Percentiles rank a stretch among this genome's conserved stretches.
These are phyloP conservation scores for Paraphaeosphaeria sporulosa DNA, from an alignment of 2,329 filamentous ascomycete genomes.

Conservation along the genomic window DNA sequence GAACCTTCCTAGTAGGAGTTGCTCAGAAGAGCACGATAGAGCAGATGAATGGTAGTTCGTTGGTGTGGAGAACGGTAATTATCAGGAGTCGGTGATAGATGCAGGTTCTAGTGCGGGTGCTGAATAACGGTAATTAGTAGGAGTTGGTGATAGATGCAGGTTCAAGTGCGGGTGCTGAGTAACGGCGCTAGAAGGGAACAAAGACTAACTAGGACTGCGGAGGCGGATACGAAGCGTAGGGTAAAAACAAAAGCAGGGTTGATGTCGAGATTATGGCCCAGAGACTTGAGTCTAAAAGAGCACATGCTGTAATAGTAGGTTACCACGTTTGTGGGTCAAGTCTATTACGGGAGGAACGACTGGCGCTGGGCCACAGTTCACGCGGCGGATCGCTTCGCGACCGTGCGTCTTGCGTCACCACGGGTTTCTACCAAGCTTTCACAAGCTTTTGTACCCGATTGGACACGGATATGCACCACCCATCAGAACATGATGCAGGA, in stretches of 20 bases:
- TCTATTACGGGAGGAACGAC: not conserved
- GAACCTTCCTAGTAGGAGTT: not conserved
- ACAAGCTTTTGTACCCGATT: conserved; percentile 3
- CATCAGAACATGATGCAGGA: not conserved
- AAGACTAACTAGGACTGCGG: conserved; percentile 11
- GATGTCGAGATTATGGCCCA: not conserved
- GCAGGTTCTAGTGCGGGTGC: not conserved
- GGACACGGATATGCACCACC: conserved; percentile 3
- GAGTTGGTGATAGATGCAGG: no score
- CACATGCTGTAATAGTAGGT: not conserved
- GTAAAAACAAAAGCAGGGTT: not conserved
- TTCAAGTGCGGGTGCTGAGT: conserved; percentile 21
- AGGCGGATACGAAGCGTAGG: not conserved
- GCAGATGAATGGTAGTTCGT: not conserved
- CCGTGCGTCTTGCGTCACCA: conserved; percentile 1
- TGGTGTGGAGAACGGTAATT: not conserved
- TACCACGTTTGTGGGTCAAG: not conserved
- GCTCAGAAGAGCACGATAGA: not conserved
- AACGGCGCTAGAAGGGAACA: conserved; percentile 23
- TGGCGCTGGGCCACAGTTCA: not conserved
- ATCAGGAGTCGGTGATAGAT: not conserved
- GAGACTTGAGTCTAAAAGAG: not conserved
- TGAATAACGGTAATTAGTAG: no score
- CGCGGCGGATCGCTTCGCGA: not conserved
- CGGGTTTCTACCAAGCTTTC: not conserved